Percentiles rank a stretch among this genome's conserved stretches.
These are phyloP conservation scores for Paraconiothyrium sp. DNA, from an alignment of 2,329 filamentous ascomycete genomes.

Conservation along the genomic window DNA sequence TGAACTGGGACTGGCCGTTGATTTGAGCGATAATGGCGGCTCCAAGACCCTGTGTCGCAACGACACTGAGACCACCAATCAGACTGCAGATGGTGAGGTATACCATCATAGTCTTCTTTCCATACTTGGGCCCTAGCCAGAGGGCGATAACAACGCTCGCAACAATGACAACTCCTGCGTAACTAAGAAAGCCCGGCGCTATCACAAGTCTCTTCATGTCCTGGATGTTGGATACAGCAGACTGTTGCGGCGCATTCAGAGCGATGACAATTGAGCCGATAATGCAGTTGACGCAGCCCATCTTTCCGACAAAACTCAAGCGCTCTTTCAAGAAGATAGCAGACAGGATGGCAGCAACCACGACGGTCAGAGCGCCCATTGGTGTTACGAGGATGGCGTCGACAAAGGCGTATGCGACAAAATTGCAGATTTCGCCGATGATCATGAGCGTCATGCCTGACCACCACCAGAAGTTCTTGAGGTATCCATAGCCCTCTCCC, in stretches of 20 bases:
- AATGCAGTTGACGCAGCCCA: conserved; percentile 95
- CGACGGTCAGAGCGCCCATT: conserved; percentile 88
- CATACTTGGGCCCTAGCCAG: conserved; percentile 86
- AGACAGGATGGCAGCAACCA: conserved; percentile 88
- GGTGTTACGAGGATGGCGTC: conserved; percentile 96
- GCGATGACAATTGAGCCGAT: conserved; percentile 93
- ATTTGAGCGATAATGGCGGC: conserved; percentile 90
- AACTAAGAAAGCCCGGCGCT: conserved; percentile 84
- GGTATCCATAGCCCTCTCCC: conserved; percentile 95
- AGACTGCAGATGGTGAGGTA: conserved; percentile 97
- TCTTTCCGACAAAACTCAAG: conserved; percentile 93
- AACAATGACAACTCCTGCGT: conserved; percentile 82
- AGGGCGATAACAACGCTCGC: conserved; percentile 76
- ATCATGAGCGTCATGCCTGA: conserved; percentile 96
- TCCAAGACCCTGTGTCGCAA: conserved; percentile 91
- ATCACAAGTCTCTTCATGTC: conserved; percentile 91
- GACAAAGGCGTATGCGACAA: conserved; percentile 95
- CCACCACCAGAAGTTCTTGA: conserved; percentile 98
- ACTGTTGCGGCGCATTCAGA: conserved; percentile 88
- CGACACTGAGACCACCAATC: conserved; percentile 92
- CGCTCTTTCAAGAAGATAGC: conserved; percentile 96
- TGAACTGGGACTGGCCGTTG: conserved; percentile 83
- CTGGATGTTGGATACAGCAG: conserved; percentile 86
- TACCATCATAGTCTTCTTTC: conserved; percentile 96
- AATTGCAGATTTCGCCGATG: conserved; percentile 94